Conservation (phyloP, 106 monocot genomes). For the Agapanthus africanus region DNA sequence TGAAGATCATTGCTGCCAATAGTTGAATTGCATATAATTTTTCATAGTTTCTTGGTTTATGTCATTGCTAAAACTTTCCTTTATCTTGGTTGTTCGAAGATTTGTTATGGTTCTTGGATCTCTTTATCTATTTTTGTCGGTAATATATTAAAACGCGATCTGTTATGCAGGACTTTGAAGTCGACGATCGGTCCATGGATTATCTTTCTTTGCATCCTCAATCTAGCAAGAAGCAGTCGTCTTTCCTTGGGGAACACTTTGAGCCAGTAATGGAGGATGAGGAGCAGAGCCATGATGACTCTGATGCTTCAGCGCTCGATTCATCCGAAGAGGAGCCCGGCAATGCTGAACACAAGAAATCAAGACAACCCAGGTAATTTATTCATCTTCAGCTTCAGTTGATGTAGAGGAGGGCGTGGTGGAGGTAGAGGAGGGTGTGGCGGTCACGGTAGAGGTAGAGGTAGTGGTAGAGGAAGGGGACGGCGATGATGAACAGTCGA, state of each 20-base stretch:
- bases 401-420: constrained; percentile 19
- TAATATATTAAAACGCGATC: background rate
- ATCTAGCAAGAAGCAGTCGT: constrained; percentile 34
- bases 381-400: background rate
- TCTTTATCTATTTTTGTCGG: background rate
- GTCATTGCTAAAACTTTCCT: background rate
- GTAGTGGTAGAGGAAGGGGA: constrained; percentile 21
- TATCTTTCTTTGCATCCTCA: constrained; percentile 73
- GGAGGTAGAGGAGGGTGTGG: constrained; percentile 32
- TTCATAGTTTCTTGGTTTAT: background rate
- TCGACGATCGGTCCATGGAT: constrained; percentile 66
- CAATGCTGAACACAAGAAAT: constrained; percentile 9
- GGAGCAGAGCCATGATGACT: constrained; percentile 12
- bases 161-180: constrained; percentile 64
- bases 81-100: background rate
- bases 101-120: background rate
- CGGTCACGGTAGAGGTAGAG: constrained; percentile 12
- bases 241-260: constrained; percentile 71
- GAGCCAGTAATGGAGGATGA: constrained; percentile 48
- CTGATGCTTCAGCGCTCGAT: constrained; percentile 33
- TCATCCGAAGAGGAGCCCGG: constrained; percentile 35
- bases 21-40: background rate
- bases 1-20: background rate
- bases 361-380: constrained; percentile 57
- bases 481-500: constrained; percentile 23